Percentiles rank a stretch among this genome's conserved stretches.
Evolutionary conservation across 441 rosid genomes (phyloP).

Genomic region (Arabidopsis hybrid): DNA sequence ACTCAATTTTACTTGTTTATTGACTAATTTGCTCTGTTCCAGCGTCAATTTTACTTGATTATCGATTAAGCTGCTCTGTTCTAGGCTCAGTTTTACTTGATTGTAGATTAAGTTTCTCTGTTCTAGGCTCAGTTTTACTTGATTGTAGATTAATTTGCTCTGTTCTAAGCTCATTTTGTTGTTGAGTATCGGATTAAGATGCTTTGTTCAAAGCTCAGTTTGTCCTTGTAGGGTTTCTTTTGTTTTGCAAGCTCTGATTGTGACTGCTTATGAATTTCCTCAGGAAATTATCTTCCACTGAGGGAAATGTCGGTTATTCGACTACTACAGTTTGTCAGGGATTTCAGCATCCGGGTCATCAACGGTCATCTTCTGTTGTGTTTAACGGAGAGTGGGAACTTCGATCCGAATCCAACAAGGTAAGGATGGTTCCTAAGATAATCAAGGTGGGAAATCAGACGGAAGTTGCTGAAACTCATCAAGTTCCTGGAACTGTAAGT

Average conservation of each 20-base stretch:
- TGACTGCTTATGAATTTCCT: constrained; percentile 33
- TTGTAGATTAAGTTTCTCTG: background rate
- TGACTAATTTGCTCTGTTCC: background rate
- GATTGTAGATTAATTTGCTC: background rate
- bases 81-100: background rate
- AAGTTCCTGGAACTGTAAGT: constrained; percentile 17
- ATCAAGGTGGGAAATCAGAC: constrained; percentile 35
- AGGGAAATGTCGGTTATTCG: constrained; percentile 31
- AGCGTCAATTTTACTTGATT: background rate
- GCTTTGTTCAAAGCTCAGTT: background rate
- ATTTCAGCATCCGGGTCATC: constrained; percentile 33
- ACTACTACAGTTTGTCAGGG: constrained; percentile 26
- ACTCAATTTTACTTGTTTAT: background rate
- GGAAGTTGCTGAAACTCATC: constrained; percentile 38
- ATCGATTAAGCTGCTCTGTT: background rate
- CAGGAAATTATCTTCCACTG: constrained; percentile 44
- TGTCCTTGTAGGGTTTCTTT: constrained; percentile 1
- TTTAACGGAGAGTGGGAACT: constrained; percentile 46
- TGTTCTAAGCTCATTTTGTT: background rate
- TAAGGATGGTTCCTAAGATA: constrained; percentile 44
- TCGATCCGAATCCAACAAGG: constrained; percentile 39
- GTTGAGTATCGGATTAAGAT: background rate
- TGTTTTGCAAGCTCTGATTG: background rate
- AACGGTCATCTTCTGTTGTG: constrained; percentile 31
- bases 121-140: background rate